Base-by-base conservation (phyloP, 345 rosid genomes). In the Citrus inodora region DNA sequence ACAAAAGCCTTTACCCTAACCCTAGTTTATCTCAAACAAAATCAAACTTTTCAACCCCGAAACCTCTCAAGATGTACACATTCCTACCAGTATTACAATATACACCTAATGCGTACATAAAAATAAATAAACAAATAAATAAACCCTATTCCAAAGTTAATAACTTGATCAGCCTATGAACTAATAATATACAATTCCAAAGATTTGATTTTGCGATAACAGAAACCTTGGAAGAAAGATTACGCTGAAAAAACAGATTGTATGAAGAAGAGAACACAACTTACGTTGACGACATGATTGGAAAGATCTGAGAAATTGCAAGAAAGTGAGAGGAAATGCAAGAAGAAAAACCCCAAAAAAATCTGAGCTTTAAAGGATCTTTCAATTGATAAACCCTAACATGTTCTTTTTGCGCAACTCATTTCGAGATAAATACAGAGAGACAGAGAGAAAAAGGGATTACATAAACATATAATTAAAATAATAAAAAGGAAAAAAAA, bases 351-450 rank as follows among this genome's bases (percentile, higher is more conserved):
- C 33, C 60, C 69, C 9, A 69, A 61, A 73, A 76, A 74, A 76
- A 74, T n/a, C 68, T 40, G 72, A 78, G 38, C 76, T 76, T 55
- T n/a, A 51, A 35, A 68, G 59, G 67, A 67, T 69, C 60, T 37
- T 32, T 38, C 53, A 37, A 63, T 73, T 76, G 82, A 79, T 77
- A 86, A 86, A 83, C 86, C 90, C 92, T 65, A 79, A 40, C 53
- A 69, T 75, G 81, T 67, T 80, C 77, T 70, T 71, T 80, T 67
- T 60, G 75, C 62, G 79, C 70, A 79, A 83, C 70, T 63, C 82
- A 80, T 76, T 74, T 62, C 35, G 37, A 53, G 40, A 61, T 42
- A 42, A 70, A 48, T 62, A 53, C 58, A 46, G 46, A 24, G 46
- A 24, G 35, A 24, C 42, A 63, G 30, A 40, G 14, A 7, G 33